Evolutionary conservation across 805 yeast species (phyloP), one percentile per base, ranked within the genome.

Genomic region (Cyberlindnera maclurae): DNA sequence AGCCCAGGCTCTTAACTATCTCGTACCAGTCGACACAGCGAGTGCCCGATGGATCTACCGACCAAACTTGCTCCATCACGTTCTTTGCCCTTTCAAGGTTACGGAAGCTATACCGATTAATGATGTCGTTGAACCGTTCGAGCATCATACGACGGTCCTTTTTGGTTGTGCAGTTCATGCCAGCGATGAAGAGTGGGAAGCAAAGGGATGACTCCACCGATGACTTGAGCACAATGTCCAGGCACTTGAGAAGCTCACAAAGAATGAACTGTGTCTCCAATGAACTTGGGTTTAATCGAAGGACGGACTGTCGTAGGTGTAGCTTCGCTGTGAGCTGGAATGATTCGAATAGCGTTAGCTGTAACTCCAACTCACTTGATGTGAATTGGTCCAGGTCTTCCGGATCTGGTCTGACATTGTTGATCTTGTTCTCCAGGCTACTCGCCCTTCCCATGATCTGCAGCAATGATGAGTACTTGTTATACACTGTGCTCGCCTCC

Each of bases 151-250:
- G 54, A 15, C 85, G 67, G 45, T 75, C 80, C n/a, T 49, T 60
- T n/a, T 52, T 54, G 1, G 72, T 67, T 5, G 74, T 70, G 46
- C 82, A 72, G 54, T 78, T 79, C 52, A 84, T 71, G 2, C 90
- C 94, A 2, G 87, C 82, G 15, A 85, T 75, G 54, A 85, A 85
- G 45, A 83, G 58, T 0, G 95, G 94, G 58, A 85, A 84, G 29
- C 83, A 79, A 12, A 83, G 57, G 2, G 82, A 75, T 3, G 85
- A 79, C 51, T 83, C 88, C 31, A 82, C 79, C 1, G 75, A 70
- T 0, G 90, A 67, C 3, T 75, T 85, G 28, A 84, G 52, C 4
- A 83, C 68, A 3, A 74, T 66, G 47, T 80, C 85, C 17, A 84
- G 58, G 41, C 81, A 69, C 38, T 72, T 67, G 18, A 71, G 51